Evolutionary conservation across 495 filamentous ascomycete species (phyloP).

Genomic region (Xanthoparmelia taractica): DNA sequence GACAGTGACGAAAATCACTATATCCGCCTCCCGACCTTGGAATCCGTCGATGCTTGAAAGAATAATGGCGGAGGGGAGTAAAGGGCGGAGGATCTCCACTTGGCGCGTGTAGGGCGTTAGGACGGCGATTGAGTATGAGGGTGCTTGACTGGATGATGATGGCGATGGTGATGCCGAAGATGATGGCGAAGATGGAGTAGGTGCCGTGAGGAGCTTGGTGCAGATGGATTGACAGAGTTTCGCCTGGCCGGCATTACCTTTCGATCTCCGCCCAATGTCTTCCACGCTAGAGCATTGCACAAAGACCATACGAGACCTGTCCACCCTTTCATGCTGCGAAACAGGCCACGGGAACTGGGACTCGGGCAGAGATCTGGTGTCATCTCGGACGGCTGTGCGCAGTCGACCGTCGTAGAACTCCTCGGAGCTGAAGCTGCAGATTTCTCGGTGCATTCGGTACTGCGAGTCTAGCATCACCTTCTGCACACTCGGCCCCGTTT

Average conservation of each 20-base stretch:
- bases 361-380: not conserved
- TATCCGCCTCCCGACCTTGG: slow-evolving; percentile 46
- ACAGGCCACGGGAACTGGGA: too few species aligned
- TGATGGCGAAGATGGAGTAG: not conserved
- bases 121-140: slow-evolving; percentile 32
- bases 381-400: slow-evolving; percentile 32
- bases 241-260: slow-evolving; percentile 41
- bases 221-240: slow-evolving; percentile 31
- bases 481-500: slow-evolving; percentile 14
- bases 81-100: slow-evolving; percentile 31
- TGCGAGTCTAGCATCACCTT: slow-evolving; percentile 47
- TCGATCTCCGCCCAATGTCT: slow-evolving; percentile 38
- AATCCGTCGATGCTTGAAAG: slow-evolving; percentile 46
- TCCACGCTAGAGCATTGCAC: slow-evolving; percentile 35
- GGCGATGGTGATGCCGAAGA: too few species aligned
- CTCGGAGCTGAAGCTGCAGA: slow-evolving; percentile 39
- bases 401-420: slow-evolving; percentile 44
- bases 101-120: slow-evolving; percentile 42
- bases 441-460: slow-evolving; percentile 45
- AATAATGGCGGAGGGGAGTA: slow-evolving; percentile 28
- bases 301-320: too few species aligned
- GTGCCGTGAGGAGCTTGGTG: slow-evolving; percentile 28
- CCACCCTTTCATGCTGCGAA: too few species aligned
- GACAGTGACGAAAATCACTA: slow-evolving; percentile 44
- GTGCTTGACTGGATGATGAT: too few species aligned